Base-by-base conservation (phyloP, 148 eudicot species). In the Amaranthus hypochondriacus region DNA sequence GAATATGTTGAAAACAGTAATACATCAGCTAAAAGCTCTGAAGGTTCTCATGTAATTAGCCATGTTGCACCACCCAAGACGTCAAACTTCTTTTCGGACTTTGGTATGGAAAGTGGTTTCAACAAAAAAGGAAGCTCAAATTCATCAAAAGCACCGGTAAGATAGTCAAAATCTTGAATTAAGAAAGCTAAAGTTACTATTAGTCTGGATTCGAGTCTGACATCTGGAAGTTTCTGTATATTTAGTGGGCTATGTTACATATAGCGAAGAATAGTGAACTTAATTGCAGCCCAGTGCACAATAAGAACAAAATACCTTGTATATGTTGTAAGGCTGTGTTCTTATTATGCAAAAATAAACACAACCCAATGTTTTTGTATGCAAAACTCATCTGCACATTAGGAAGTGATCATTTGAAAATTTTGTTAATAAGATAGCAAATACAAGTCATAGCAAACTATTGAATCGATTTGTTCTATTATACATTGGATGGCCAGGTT, bases 61-160 rank as follows among this genome's bases (percentile, higher is more conserved):
- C 99, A 95, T 84, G 90, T 95, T 50, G 79, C 90, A 73, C 86
- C 92, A 48, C 99, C 99, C 73, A 90, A 86, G 81, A 79, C 99
- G 10, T 83, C 97, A 57, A 83, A 84, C 78, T 95, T 95, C 76
- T 95, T 95, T 77, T 76, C 94, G 12, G 99, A 95, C n/a, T 95
- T 85, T 77, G 99, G 99, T 49, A 92, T 95, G 99, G 99, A 95
- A 49, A 81, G 87, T 87, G 94, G 92, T 68, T 89, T 80, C 72
- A 76, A 81, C 44, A 92, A 83, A 77, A 95, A 84, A 79, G 86
- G 82, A 39, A 81, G 84, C 80, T 87, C 90, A 78, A 85, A 73
- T 64, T 78, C 86, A 56, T 89, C 90, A 50, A 95, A 92, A 90
- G 88, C 84, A 4, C 92, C 89, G 82, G 99, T 92, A 85, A 73